Evolutionary conservation across 2,329 filamentous ascomycete genomes (phyloP).

Genomic region (Trichoderma hamatum): DNA sequence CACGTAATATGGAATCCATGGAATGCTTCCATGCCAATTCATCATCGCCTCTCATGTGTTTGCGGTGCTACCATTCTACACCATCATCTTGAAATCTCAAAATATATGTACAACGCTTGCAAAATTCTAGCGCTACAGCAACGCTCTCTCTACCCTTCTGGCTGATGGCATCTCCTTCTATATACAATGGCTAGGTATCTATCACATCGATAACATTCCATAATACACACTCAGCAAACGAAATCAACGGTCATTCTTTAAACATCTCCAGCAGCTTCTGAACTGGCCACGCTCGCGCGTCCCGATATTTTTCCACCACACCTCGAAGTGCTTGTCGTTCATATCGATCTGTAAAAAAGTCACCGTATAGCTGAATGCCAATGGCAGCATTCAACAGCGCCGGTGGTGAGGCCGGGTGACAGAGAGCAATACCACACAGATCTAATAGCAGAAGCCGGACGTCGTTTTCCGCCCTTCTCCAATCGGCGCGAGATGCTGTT

Average conservation of each 20-base stretch:
- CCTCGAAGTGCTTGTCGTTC: constrained; percentile 43
- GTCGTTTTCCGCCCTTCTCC: constrained; percentile 44
- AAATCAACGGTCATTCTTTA: not conserved
- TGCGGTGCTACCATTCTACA: not conserved
- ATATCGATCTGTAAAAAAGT: constrained; percentile 47
- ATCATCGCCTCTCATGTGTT: not conserved
- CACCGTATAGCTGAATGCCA: constrained; percentile 47
- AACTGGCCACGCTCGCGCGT: constrained; percentile 47
- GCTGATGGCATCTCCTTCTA: not conserved
- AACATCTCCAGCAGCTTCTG: constrained; percentile 44
- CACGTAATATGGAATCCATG: too few relatives aligned
- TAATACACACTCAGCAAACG: not conserved
- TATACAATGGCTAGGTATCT: not conserved
- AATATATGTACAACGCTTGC: not conserved
- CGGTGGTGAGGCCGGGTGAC: constrained; percentile 43
- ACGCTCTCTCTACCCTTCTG: not conserved
- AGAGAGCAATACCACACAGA: constrained; percentile 46
- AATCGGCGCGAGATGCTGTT: constrained; percentile 37
- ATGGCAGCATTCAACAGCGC: constrained; percentile 45
- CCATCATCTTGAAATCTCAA: not conserved
- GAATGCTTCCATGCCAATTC: too few relatives aligned
- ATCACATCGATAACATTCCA: not conserved
- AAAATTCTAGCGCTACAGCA: not conserved
- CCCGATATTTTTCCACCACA: constrained; percentile 50
- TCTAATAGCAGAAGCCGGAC: constrained; percentile 44